These are phyloP conservation scores for Hebeloma cylindrosporum DNA, from an alignment of 768 basidiomycete genomes.

Conservation along the genomic window DNA sequence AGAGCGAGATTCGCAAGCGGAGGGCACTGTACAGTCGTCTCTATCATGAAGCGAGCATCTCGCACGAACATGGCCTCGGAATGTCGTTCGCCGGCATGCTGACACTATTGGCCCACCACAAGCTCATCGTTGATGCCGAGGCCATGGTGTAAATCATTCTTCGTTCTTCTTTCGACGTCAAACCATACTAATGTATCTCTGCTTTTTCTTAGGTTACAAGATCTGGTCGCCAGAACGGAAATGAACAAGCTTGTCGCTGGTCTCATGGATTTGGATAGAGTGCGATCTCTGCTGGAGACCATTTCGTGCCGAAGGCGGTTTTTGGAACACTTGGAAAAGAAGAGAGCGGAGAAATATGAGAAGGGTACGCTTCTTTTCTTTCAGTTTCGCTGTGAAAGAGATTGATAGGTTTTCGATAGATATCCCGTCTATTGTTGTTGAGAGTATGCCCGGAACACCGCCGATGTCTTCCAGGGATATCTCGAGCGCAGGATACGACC, in stretches of 20 bases:
- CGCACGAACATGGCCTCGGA: constrained; percentile 69
- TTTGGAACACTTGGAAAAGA: constrained; percentile 49
- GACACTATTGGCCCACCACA: constrained; percentile 84
- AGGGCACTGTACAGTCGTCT: constrained; percentile 71
- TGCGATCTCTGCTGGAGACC: constrained; percentile 75
- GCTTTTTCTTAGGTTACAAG: constrained; percentile 60
- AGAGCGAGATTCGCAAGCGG: constrained; percentile 58
- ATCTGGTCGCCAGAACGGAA: constrained; percentile 72
- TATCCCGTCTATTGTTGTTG: constrained; percentile 73
- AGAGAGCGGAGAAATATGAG: constrained; percentile 34
- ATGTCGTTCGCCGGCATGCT: constrained; percentile 94
- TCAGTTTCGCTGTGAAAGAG: not conserved
- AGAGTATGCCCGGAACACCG: constrained; percentile 53
- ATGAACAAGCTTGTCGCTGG: constrained; percentile 80
- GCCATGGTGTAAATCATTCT: constrained; percentile 72
- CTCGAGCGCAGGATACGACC: constrained; percentile 41
- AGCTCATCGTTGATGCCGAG: constrained; percentile 85
- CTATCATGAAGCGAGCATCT: constrained; percentile 83
- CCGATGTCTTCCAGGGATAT: constrained; percentile 57
- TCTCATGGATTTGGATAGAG: constrained; percentile 81
- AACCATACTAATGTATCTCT: not conserved
- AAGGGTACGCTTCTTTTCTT: constrained; percentile 35
- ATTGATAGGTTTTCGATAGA: constrained; percentile 34
- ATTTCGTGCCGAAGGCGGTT: constrained; percentile 73
- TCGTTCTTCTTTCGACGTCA: constrained; percentile 4